phyloP scores from a whole-genome alignment of 768 basidiomycete genomes.

The Lentinula sp. region DNA sequence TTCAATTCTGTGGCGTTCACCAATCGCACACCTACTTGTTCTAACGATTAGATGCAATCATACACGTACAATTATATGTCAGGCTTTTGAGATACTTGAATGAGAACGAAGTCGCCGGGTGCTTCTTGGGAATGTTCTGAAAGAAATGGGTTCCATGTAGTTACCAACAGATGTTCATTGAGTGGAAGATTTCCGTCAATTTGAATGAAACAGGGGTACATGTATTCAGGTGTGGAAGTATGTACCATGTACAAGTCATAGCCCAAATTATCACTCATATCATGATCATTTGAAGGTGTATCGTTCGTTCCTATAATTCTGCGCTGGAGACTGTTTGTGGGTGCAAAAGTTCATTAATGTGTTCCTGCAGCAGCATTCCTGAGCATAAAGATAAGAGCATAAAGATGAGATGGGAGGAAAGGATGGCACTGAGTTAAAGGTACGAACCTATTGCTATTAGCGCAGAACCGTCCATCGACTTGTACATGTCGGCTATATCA shows the following conservation, averaged over 20 bases:
- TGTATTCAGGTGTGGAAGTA: neutral
- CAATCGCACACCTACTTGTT: neutral
- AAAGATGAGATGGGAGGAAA: neutral
- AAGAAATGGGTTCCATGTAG: neutral
- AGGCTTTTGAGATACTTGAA: too few relatives aligned
- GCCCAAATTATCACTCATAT: neutral
- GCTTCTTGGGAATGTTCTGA: neutral
- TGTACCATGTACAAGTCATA: neutral
- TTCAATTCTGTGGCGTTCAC: neutral
- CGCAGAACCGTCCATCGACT: conserved; percentile 42
- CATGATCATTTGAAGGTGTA: neutral
- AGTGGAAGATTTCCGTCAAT: neutral
- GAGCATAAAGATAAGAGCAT: neutral
- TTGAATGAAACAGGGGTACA: neutral
- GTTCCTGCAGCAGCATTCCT: conserved; percentile 47
- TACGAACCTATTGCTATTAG: conserved; percentile 43
- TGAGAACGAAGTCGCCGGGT: neutral
- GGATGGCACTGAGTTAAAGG: neutral
- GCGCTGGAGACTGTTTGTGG: neutral
- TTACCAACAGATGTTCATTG: neutral
- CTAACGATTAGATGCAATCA: too few relatives aligned
- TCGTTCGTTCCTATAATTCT: neutral
- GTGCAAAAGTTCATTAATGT: conserved; percentile 10
- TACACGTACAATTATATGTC: too few relatives aligned
- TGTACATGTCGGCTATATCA: conserved; percentile 38